Evolutionary conservation across 768 basidiomycete genomes (phyloP), one percentile per base, ranked within the genome.

Genomic region (Trametes cinnabarina): DNA sequence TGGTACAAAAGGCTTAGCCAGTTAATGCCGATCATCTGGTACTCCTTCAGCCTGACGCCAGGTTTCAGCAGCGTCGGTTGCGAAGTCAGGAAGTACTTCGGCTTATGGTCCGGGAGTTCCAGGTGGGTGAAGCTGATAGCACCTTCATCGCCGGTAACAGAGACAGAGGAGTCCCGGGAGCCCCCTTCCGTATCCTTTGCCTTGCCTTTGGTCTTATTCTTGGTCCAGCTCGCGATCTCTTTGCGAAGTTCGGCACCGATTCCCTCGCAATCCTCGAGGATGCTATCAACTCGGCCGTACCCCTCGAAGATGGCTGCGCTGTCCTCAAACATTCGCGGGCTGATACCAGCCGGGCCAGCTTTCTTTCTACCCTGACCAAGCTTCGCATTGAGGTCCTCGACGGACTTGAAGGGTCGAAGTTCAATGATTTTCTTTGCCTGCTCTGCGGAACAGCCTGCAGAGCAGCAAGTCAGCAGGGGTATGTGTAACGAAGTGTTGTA

Each of bases 21-120:
- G 71, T 98, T 99, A 52, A 99, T 81, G n/a, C 97, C 97, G 56
- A 98, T 79, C 57, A 98, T 77, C 72, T 99, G 96, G 71, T 99
- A 99, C 65, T 96, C 95, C 77, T 99, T 99, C 66, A 99, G 77
- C 66, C 77, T 79, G 57, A 95, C 85, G 44, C 80, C 82, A 28
- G 84, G 74, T 40, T 82, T 77, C 9, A 97, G 73, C 28, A 82
- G 71, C 12, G 79, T 73, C 9, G 97, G 97, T 65, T 97, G 94
- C 35, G 74, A 72, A 43, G 82, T 76, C 62, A 98, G 78, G 70
- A 89, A 97, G 61, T 86, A 86, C 53, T 79, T 77, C 30, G 80
- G 68, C 47, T 73, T 77, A 47, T 72, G 72, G 44, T 74, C 72
- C 40, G 74, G 74, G 10, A 77, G 64, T 17, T 74, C 65, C 37